Percentiles rank a stretch among this genome's conserved stretches.
phyloP scores from a whole-genome alignment of 2,329 filamentous ascomycete species.

The Aschersonia sp. region DNA sequence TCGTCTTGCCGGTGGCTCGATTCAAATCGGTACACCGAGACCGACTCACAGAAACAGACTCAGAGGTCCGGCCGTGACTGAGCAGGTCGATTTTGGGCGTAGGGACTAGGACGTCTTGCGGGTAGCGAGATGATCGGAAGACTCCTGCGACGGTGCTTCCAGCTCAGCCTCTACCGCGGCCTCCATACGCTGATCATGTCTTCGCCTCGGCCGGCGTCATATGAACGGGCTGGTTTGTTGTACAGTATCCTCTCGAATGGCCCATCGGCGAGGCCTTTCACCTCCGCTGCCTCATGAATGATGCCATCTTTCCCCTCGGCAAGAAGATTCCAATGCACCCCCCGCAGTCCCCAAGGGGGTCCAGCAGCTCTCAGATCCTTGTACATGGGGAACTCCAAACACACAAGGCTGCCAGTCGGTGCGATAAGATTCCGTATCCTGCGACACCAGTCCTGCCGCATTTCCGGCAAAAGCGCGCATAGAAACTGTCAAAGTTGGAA shows the following conservation, averaged over 20 bases:
- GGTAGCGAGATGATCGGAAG: too few species aligned
- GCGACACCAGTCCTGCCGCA: constrained; percentile 1
- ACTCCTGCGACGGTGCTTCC: too few species aligned
- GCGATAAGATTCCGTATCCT: constrained; percentile 1
- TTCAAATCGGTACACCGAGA: too few species aligned
- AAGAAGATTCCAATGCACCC: constrained; percentile 3
- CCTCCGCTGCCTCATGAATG: not conserved
- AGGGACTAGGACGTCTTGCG: too few species aligned
- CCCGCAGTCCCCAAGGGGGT: constrained; percentile 3
- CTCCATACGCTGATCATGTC: constrained; percentile 3
- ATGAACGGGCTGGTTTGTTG: not conserved
- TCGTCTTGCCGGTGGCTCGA: too few species aligned
- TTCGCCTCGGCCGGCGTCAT: constrained; percentile 1
- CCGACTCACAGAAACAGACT: too few species aligned
- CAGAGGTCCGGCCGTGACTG: too few species aligned
- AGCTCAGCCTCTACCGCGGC: not conserved
- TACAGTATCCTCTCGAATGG: not conserved
- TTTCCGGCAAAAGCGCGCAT: constrained; percentile 2
- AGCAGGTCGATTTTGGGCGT: too few species aligned
- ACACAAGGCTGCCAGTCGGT: not conserved
- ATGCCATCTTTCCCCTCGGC: constrained; percentile 2
- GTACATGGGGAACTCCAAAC: constrained; percentile 4
- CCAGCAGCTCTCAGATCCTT: constrained; percentile 3
- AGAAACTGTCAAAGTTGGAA: not conserved
- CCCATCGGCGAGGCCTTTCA: not conserved